Conservation (phyloP, 169 alveolate genomes). For the Babesia ovis region DNA sequence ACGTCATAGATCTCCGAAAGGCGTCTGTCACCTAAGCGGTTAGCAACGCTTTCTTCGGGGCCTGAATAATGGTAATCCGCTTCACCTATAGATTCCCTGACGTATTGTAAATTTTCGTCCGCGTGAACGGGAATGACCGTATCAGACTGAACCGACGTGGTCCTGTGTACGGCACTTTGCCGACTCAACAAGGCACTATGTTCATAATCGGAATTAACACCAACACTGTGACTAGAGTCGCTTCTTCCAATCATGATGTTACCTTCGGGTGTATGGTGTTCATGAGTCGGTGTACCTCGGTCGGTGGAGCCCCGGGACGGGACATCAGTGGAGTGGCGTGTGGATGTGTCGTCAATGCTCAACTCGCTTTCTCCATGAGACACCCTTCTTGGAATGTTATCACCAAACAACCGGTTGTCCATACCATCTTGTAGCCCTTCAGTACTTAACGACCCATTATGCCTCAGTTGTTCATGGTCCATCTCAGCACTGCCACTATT, state of each 20-base stretch:
- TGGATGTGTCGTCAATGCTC: neutral
- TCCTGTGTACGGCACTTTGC: neutral
- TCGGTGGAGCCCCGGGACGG: neutral
- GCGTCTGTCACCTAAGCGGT: too few species aligned
- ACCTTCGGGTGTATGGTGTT: neutral
- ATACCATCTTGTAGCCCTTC: too few species aligned
- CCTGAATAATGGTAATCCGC: too few species aligned
- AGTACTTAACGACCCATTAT: neutral
- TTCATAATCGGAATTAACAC: neutral
- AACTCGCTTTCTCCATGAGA: neutral
- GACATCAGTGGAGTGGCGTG: conserved; percentile 5
- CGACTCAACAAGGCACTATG: conserved; percentile 1
- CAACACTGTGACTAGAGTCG: neutral
- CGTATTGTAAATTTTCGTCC: too few species aligned
- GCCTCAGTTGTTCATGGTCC: too few species aligned
- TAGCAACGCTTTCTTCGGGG: too few species aligned
- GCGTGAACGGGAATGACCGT: too few species aligned
- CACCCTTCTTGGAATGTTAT: neutral
- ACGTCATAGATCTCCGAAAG: too few species aligned
- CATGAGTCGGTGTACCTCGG: neutral
- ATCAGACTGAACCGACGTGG: too few species aligned
- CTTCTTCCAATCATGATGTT: neutral
- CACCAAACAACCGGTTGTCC: neutral
- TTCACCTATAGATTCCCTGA: too few species aligned
- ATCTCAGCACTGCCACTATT: too few species aligned